Base-by-base conservation (phyloP, 768 basidiomycete species). In the Rhodocollybia butyracea region DNA sequence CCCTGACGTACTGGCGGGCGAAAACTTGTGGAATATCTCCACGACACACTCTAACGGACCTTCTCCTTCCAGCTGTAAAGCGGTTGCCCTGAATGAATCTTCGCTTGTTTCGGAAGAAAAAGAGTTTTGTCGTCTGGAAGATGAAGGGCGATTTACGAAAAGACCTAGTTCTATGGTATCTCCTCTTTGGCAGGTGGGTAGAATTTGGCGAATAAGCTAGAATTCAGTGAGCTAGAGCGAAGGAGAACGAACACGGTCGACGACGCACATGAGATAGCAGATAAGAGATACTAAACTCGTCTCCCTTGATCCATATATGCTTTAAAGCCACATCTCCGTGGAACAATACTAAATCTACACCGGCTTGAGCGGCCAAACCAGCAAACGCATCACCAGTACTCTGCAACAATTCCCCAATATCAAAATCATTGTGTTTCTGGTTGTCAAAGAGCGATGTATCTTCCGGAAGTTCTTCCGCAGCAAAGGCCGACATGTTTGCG, bases 91-190 rank as follows among this genome's bases (percentile, higher is more conserved):
- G 11, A 65, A 47, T 46, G 60, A 50, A 48, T 66, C 60, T 13
- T 61, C 21, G 60, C 61, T 39, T 56, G 59, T 17, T 54, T 58
- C 39, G 10, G 57, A 40, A 10, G 34, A 38, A 30, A 60, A 85
- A 78, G 60, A 82, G 32, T 62, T 13, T 54, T 21, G 66, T 68
- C 69, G 63, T 31, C 63, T 58, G 3, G 54, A 56, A 7, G 57
- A 41, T 13, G 62, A 59, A 13, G 66, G 60, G 7, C 71, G 69
- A 54, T 67, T 73, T 43, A 91, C 73, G 57, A 81, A 78, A 21
- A 98, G 79, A 7, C 95, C 93, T 54, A 97, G 70, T 64, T 96
- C 94, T 43, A 98, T 80, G 31, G 88, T 84, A 66, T 97, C 95
- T 13, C 91, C 91, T 32, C 66, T 73, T 45, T 74, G 73, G n/a